Conservation (phyloP, 139 green algal species). For the Picochlorum sp. region DNA sequence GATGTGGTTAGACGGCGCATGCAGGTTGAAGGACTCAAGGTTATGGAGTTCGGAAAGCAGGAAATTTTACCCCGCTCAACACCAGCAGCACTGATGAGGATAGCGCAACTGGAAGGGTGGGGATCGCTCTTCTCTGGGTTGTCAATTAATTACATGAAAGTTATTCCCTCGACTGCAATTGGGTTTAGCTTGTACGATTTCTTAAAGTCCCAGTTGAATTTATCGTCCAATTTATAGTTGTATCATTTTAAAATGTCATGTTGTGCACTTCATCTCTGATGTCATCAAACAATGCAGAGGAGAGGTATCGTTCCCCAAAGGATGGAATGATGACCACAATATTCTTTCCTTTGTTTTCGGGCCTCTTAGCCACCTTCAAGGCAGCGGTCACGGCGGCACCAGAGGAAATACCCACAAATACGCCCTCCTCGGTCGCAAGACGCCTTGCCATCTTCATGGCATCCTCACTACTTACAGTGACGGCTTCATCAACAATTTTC, state of each 20-base stretch:
- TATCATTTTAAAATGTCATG: slow-evolving; percentile 17
- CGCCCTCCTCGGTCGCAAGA: slow-evolving; percentile 58
- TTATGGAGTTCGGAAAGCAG: not conserved
- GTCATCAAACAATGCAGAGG: slow-evolving; percentile 22
- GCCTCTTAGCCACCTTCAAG: slow-evolving; percentile 25
- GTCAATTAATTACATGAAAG: slow-evolving; percentile 91
- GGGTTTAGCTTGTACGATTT: slow-evolving; percentile 85
- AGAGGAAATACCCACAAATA: slow-evolving; percentile 59
- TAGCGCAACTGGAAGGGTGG: slow-evolving; percentile 37
- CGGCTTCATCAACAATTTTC: slow-evolving; percentile 72
- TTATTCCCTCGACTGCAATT: slow-evolving; percentile 86
- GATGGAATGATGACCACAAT: slow-evolving; percentile 53
- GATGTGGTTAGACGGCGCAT: slow-evolving; percentile 86
- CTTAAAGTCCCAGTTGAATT: slow-evolving; percentile 53
- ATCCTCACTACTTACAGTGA: slow-evolving; percentile 57
- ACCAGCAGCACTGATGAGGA: slow-evolving; percentile 38
- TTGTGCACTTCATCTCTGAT: slow-evolving; percentile 27
- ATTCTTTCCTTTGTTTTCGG: slow-evolving; percentile 52
- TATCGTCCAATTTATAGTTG: slow-evolving; percentile 39
- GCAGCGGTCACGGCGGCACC: slow-evolving; percentile 40
- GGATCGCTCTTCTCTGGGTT: slow-evolving; percentile 58
- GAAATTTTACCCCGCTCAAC: slow-evolving; percentile 17
- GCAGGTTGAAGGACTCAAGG: slow-evolving; percentile 56
- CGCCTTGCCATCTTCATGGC: slow-evolving; percentile 52
- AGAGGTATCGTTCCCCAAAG: slow-evolving; percentile 48